Evolutionary conservation across 2,329 filamentous ascomycete species (phyloP).

Genomic region (Scedosporium minutisporum): DNA sequence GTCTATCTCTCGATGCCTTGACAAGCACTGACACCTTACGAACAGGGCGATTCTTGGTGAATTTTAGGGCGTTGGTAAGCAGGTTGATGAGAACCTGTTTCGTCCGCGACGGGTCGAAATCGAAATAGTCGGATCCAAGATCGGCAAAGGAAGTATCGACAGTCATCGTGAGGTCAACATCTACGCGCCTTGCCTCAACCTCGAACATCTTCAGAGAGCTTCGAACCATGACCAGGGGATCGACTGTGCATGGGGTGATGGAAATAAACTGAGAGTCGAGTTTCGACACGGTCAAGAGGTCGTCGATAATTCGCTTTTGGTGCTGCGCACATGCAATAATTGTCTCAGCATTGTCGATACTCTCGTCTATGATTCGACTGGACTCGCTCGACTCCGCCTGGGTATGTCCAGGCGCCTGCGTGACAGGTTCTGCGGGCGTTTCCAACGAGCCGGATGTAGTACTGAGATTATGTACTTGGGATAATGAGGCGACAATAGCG

Average conservation of each 20-base stretch:
- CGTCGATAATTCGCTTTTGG: conserved; percentile 71
- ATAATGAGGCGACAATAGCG: conserved; percentile 48
- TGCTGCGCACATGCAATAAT: conserved; percentile 71
- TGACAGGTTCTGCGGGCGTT: neutral
- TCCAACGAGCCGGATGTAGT: neutral
- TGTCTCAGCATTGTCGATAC: conserved; percentile 65
- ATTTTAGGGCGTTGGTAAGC: conserved; percentile 74
- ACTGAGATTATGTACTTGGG: conserved; percentile 20
- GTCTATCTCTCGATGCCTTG: conserved; percentile 30
- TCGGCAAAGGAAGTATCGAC: conserved; percentile 52
- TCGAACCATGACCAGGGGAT: conserved; percentile 57
- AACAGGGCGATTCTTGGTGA: conserved; percentile 55
- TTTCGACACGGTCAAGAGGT: conserved; percentile 64
- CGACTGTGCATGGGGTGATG: conserved; percentile 60
- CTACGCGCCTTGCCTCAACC: conserved; percentile 59
- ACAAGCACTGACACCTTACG: conserved; percentile 44
- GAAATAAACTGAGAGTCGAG: conserved; percentile 66
- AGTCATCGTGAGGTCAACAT: conserved; percentile 56
- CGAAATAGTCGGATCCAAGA: conserved; percentile 53
- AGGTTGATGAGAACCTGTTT: conserved; percentile 74
- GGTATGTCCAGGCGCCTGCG: conserved; percentile 8
- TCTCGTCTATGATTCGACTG: conserved; percentile 41
- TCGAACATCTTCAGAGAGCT: conserved; percentile 70
- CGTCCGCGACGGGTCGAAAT: conserved; percentile 63
- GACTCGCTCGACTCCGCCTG: conserved; percentile 21